A percentile compares a stretch with the other conserved stretches of the same genome.
phyloP scores from a whole-genome alignment of 345 rosid species.

The Melastoma malabathricum region DNA sequence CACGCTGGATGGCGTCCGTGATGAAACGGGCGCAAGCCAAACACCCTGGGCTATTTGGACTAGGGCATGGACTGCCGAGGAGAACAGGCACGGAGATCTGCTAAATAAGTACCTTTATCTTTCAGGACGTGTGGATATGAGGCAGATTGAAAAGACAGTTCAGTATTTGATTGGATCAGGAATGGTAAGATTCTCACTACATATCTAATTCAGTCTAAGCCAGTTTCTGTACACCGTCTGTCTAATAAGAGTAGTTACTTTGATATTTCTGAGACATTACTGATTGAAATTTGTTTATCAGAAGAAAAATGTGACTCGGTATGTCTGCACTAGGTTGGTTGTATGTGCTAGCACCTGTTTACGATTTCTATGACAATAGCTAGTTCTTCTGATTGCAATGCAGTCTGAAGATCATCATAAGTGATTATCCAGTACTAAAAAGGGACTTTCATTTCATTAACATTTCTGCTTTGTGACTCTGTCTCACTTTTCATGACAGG shows the following conservation, averaged over 20 bases:
- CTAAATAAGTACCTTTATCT: slow-evolving; percentile 63
- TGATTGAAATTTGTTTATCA: no score
- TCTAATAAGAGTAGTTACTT: no score
- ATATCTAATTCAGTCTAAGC: neutral
- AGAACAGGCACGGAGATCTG: slow-evolving; percentile 66
- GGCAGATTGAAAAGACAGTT: slow-evolving; percentile 57
- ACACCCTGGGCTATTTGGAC: slow-evolving; percentile 68
- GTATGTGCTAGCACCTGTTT: neutral
- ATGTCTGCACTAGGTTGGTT: neutral
- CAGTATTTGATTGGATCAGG: slow-evolving; percentile 64
- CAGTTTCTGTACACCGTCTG: no score
- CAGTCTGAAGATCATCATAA: no score
- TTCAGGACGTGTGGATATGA: slow-evolving; percentile 58
- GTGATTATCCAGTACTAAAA: no score
- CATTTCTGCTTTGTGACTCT: neutral
- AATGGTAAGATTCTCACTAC: slow-evolving; percentile 38
- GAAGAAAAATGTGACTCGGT: no score
- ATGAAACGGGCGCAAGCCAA: slow-evolving; percentile 79
- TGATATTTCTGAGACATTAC: no score
- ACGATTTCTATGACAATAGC: neutral
- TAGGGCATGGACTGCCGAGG: slow-evolving; percentile 70
- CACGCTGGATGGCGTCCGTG: slow-evolving; percentile 63
- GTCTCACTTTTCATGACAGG: slow-evolving; percentile 24
- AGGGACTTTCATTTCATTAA: no score
- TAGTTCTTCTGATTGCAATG: neutral